These are phyloP conservation scores for Panicum virgatum DNA, from an alignment of 202 grass and related monocot genomes.

Conservation along the genomic window DNA sequence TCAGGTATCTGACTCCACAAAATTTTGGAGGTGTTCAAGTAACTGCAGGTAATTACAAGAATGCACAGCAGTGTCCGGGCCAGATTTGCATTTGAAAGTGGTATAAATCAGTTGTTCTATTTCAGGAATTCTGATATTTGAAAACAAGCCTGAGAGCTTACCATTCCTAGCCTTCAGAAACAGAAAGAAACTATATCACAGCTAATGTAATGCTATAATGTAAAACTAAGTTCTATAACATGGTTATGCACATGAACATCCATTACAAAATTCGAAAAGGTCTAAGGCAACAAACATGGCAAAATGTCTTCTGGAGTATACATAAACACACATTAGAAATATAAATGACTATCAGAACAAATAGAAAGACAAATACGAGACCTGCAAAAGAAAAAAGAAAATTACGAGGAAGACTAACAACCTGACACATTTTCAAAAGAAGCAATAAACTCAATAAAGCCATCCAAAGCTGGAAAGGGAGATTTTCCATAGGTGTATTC, in stretches of 20 bases:
- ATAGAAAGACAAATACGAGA: slow-evolving; percentile 6
- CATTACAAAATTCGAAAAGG: slow-evolving; percentile 11
- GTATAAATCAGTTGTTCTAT: not conserved
- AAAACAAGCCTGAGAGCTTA: not conserved
- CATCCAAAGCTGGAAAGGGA: slow-evolving; percentile 89
- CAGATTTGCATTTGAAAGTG: not conserved
- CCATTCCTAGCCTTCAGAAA: slow-evolving; percentile 6
- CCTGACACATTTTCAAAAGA: slow-evolving; percentile 80
- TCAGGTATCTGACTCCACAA: not conserved
- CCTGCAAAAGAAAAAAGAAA: too few species aligned
- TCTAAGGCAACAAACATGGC: not conserved
- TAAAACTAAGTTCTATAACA: slow-evolving; percentile 12
- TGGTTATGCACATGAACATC: not conserved
- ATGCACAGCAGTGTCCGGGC: not conserved
- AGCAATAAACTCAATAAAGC: slow-evolving; percentile 86
- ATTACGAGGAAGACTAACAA: slow-evolving; percentile 45
- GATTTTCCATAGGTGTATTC: slow-evolving; percentile 67
- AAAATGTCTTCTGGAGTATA: slow-evolving; percentile 1
- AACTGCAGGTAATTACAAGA: not conserved
- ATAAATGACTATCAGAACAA: slow-evolving; percentile 2
- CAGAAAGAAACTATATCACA: not conserved
- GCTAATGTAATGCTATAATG: not conserved
- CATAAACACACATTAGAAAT: not conserved
- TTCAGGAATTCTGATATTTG: not conserved
- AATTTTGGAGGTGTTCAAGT: not conserved